phyloP scores from a whole-genome alignment of 805 yeast genomes.

The Candida ovalis region DNA sequence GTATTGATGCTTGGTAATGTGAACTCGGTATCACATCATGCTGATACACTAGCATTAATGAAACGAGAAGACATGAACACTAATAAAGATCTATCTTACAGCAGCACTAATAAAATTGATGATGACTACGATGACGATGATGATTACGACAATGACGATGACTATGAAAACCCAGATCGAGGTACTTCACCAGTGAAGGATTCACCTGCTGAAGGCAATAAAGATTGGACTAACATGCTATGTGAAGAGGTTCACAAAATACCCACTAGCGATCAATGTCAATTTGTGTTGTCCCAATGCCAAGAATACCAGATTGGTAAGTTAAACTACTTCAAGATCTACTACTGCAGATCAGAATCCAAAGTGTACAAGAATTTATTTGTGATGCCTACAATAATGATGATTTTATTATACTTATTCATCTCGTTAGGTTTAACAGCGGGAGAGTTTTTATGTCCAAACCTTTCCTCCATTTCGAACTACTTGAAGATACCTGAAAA shows the following conservation, averaged over 20 bases:
- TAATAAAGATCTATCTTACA: not conserved
- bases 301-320: constrained; percentile 24
- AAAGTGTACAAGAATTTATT: constrained; percentile 12
- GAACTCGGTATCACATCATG: not conserved
- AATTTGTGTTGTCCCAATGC: constrained; percentile 27
- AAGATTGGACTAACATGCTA: constrained; percentile 4
- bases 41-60: not conserved
- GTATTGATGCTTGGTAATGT: not conserved
- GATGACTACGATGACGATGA: not conserved
- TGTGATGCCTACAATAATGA: constrained; percentile 18
- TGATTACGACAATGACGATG: not conserved
- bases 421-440: constrained; percentile 75
- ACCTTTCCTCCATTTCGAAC: constrained; percentile 64
- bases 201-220: not conserved
- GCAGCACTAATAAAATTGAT: not conserved
- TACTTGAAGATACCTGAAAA: constrained; percentile 68
- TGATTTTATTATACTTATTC: constrained; percentile 42
- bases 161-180: not conserved
- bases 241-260: constrained; percentile 22
- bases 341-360: constrained; percentile 27
- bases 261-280: constrained; percentile 26
- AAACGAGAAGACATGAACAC: not conserved
- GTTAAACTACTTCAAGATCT: constrained; percentile 26
- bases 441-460: constrained; percentile 80
- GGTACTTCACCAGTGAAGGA: not conserved